Base-by-base conservation (phyloP, 1,139 yeast species). In the Candida buenavistaensis region DNA sequence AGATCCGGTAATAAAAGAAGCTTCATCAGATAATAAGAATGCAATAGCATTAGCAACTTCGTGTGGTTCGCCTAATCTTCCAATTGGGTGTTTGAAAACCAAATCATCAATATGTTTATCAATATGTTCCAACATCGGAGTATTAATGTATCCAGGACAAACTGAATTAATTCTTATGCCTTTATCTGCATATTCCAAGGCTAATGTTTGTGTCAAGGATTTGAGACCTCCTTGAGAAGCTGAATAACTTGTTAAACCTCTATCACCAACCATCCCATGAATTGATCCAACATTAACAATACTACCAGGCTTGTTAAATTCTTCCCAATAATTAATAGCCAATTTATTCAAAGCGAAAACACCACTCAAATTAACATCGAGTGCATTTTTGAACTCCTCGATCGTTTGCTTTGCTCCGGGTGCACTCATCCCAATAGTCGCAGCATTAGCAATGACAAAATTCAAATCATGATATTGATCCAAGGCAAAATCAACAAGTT, bases 401-500 rank as follows among this genome's bases (percentile, higher is more conserved):
- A 57, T 60, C 2, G 47, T 54, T 28, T 67, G 69, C 3, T 69
- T 68, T 12, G 69, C 75, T 35, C 83, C 88, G 38, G 79, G 68
- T 21, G 90, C 95, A 13, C 78, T 76, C 23, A 80, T 72, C 92
- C 92, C 85, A 20, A 89, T 84, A 28, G 84, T 78, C 42, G 96
- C 96, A 15, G 96, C 96, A 58, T 88, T 88, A 51, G 95, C 92
- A 23, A 88, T 94, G 52, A 86, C 81, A 23, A 82, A 71, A 54
- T 87, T 94, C 74, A 59, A 85, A 83, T 48, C 84, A 92, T 47
- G 64, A 46, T 45, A 70, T 74, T 74, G 71, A 19, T 61, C 57
- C 36, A 85, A 65, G 6, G 81, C 77, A 25, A 54, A 51, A 48
- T 74, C 75, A 24, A 84, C 89, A 12, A 44, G 31, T 14, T 37